Percentiles rank a stretch among this genome's conserved stretches.
Conservation (phyloP, 495 filamentous ascomycete genomes). For the Daldinia childiae region DNA sequence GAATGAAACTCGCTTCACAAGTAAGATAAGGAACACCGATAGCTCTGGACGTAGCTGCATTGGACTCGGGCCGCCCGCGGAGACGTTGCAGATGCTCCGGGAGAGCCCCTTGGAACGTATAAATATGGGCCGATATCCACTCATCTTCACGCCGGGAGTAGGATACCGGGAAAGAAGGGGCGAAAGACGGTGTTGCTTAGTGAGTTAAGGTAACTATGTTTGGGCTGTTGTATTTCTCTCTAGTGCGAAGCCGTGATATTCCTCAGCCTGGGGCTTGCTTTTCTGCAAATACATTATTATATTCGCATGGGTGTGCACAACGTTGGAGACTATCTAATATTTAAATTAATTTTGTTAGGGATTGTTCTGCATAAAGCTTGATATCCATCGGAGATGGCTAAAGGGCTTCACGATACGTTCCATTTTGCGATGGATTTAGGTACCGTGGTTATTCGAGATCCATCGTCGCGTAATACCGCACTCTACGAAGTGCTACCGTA, state of each 20-base stretch:
- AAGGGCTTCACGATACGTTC: conserved; percentile 28
- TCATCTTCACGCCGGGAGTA: neutral
- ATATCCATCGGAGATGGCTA: conserved; percentile 23
- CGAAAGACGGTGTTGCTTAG: neutral
- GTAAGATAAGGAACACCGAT: neutral
- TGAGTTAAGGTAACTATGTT: neutral
- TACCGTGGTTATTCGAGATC: conserved; percentile 21
- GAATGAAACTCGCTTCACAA: neutral
- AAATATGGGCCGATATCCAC: neutral
- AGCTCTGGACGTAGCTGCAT: neutral
- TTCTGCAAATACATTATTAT: conserved; percentile 17
- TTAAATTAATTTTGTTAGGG: conserved; percentile 21
- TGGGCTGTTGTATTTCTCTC: neutral
- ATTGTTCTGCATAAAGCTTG: conserved; percentile 28
- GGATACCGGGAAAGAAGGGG: neutral
- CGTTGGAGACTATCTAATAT: conserved; percentile 12
- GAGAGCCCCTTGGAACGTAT: conserved; percentile 2
- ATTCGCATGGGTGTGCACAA: conserved; percentile 10
- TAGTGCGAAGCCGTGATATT: neutral
- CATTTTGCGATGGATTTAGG: conserved; percentile 11
- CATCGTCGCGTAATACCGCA: neutral
- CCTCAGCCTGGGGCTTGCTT: neutral
- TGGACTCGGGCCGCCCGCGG: neutral
- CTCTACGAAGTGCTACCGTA: conserved; percentile 33
- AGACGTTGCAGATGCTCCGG: neutral